Conservation (phyloP, 257 asterid genomes). For the Solanum chilense region DNA sequence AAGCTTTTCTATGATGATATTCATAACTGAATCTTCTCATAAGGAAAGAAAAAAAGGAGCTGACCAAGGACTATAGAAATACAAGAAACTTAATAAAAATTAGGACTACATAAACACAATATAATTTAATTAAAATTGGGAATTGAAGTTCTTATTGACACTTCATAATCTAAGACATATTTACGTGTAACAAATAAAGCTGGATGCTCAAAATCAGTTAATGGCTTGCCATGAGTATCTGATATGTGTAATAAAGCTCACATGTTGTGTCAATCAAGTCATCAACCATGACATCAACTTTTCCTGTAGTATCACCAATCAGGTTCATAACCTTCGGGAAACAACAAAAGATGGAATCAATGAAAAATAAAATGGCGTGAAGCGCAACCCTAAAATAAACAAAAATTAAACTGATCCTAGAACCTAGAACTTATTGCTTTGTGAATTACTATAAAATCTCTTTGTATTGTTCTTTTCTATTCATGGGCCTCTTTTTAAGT, state of each 20-base stretch:
- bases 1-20: too few relatives aligned
- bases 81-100: too few relatives aligned
- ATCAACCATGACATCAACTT: conserved; percentile 92
- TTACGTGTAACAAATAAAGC: too few relatives aligned
- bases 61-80: too few relatives aligned
- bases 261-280: conserved; percentile 98
- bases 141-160: too few relatives aligned
- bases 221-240: too few relatives aligned
- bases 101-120: too few relatives aligned
- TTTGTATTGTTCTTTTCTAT: not conserved
- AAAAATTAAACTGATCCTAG: not conserved
- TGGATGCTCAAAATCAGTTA: too few relatives aligned
- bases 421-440: not conserved
- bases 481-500: not conserved
- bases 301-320: conserved; percentile 90
- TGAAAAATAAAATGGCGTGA: not conserved
- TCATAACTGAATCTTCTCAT: too few relatives aligned
- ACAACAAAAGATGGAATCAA: not conserved
- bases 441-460: not conserved
- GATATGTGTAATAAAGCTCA: conserved; percentile 6
- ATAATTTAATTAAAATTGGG: too few relatives aligned
- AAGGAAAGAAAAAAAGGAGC: too few relatives aligned
- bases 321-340: conserved; percentile 69
- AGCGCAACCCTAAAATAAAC: not conserved
- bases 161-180: too few relatives aligned